Conservation (phyloP, 345 rosid genomes). For the Linum tenue region DNA sequence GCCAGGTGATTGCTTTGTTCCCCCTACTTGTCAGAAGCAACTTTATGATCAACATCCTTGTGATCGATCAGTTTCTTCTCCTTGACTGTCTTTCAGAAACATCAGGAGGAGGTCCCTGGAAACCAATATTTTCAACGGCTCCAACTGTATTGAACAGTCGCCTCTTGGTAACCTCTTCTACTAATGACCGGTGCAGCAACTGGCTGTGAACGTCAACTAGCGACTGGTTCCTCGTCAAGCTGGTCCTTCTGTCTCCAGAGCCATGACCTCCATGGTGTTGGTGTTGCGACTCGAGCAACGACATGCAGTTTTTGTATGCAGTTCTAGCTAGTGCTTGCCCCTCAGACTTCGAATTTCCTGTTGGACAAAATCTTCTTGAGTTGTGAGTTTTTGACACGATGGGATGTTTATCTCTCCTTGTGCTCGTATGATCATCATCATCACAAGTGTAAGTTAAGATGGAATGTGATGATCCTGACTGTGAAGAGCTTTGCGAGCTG, state of each 20-base stretch:
- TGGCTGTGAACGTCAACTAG: constrained; percentile 59
- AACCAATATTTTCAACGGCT: constrained; percentile 62
- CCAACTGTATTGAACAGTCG: constrained; percentile 63
- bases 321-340: constrained; percentile 16
- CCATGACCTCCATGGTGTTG: constrained; percentile 21
- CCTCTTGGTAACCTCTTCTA: constrained; percentile 55
- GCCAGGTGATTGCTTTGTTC: no score
- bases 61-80: constrained; percentile 8
- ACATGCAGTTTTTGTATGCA: constrained; percentile 27
- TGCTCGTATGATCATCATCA: constrained; percentile 31
- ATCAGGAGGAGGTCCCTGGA: constrained; percentile 42
- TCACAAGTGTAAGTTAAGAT: constrained; percentile 40
- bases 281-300: constrained; percentile 22
- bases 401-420: constrained; percentile 20
- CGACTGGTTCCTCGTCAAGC: constrained; percentile 53
- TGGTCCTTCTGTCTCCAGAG: constrained; percentile 24
- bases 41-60: neutral
- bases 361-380: constrained; percentile 48
- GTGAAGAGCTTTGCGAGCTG: constrained; percentile 54
- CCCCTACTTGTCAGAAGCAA: no score
- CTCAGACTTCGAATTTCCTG: constrained; percentile 26
- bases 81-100: constrained; percentile 20
- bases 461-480: constrained; percentile 45
- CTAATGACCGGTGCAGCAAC: constrained; percentile 41
- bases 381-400: constrained; percentile 20